Evolutionary conservation across 164 flowering plant species (phyloP), one percentile per base, ranked within the genome.

Genomic region (Macadamia integrifolia): DNA sequence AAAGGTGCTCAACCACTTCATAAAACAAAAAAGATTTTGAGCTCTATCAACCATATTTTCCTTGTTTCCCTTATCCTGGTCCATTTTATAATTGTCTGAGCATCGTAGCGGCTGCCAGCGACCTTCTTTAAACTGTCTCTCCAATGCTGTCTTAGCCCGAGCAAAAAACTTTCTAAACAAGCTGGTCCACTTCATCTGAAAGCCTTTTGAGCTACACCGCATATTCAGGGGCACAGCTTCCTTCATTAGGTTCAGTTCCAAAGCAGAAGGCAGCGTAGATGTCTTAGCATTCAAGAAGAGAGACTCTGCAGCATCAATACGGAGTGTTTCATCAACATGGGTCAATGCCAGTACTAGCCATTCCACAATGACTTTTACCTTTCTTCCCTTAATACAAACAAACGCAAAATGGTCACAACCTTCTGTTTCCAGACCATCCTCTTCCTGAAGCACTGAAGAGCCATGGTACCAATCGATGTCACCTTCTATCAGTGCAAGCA

Each of bases 161-260:
- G 87, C 72, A 74, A 92, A 92, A 76, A 95, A 95, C 78, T 95
- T 95, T 61, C 91, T 80, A 78, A 95, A 95, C 78, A 95, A 77
- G 79, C 98, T 89, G 60, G 75, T 78, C 97, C 95, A 95, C 78
- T 95, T 95, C 99, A 95, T 95, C 79, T 89, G 97, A 74, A 95
- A 95, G 62, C 89, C 93, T 58, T 96, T 95, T 11, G 99, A 95
- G 79, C 81, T 81, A 78, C 89, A 88, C 65, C 98, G 85, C 99
- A 95, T 95, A 75, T 95, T 95, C 79, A 95, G 73, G 28, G 96
- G 99, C 57, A 94, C 76, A 28, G 97, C 88, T 77, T 82, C 80
- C 72, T 81, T 90, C 90, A 94, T 71, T 74, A 94, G 75, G 69
- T 77, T 79, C 42, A 95, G 96, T 70, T 95, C 99, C 73, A 95